Evolutionary conservation across 306 rosid genomes (phyloP).

Genomic region (Crotalaria pallida): DNA sequence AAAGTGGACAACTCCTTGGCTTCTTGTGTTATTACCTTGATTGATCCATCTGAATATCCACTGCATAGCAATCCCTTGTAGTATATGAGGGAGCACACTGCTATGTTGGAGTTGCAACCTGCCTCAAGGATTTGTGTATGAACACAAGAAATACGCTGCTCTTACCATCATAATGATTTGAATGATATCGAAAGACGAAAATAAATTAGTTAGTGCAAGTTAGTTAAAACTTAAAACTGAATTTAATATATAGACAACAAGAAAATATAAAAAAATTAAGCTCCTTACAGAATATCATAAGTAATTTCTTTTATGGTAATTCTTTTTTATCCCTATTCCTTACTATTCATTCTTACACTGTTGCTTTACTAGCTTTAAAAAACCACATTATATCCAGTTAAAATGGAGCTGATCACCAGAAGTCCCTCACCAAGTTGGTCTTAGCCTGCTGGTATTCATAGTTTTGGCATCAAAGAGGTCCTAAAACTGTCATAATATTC

Average conservation of each 20-base stretch:
- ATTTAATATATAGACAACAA: not conserved
- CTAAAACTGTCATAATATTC: not conserved
- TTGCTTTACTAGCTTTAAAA: not conserved
- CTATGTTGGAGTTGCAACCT: slow-evolving; percentile 41
- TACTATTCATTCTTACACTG: not conserved
- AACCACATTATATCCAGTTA: not conserved
- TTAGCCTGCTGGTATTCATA: not conserved
- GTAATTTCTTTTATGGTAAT: not conserved
- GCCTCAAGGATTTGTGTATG: slow-evolving; percentile 78
- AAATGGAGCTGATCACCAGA: not conserved
- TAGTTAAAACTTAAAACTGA: not conserved
- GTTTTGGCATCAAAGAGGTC: not conserved
- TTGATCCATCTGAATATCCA: slow-evolving; percentile 77
- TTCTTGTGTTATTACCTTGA: slow-evolving; percentile 45
- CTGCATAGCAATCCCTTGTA: slow-evolving; percentile 70
- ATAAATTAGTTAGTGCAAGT: slow-evolving; percentile 23
- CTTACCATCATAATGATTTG: slow-evolving; percentile 38
- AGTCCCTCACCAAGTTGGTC: not conserved
- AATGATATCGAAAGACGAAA: slow-evolving; percentile 16
- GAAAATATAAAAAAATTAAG: not conserved
- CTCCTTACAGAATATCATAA: not conserved
- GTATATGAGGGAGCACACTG: slow-evolving; percentile 69
- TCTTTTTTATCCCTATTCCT: not conserved
- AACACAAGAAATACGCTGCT: slow-evolving; percentile 84
- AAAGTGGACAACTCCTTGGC: not conserved